Base-by-base conservation (phyloP, 257 asterid genomes). In the Ilex asprella region DNA sequence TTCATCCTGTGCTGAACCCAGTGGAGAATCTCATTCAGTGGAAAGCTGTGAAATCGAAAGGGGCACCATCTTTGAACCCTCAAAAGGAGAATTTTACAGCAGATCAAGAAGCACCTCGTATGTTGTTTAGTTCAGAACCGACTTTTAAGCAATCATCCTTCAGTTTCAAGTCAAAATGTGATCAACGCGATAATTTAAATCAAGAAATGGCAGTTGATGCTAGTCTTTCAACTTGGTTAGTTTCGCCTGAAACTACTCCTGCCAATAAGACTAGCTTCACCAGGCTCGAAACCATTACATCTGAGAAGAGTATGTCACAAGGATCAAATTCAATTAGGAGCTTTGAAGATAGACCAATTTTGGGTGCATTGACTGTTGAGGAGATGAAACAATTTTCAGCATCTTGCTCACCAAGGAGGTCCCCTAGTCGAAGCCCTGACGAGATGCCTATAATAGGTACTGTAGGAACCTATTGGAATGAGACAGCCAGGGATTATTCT, bases 281-380 rank as follows among this genome's bases (percentile, higher is more conserved):
- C 64, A 81, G 80, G 56, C 71, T 52, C 47, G 89, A 86, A 61
- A 51, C 82, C n/a, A 31, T 73, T 64, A 53, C 72, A 47, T 59
- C 81, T 43, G 81, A 35, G 49, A 75, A 56, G 47, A 60, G 75
- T 41, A n/a, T 47, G 46, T 81, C 92, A 52, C 81, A 64, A 59
- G 82, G 87, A 54, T 69, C 86, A 31, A 78, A 59, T 58, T 74
- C 91, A 50, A 68, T 54, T 3, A 79, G 67, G 73, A 83, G 78
- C 77, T 89, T 81, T 41, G 97, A 81, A 51, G 99, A 93, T 69
- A 78, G 99, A 31, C 99, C 99, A 7, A 89, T 93, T 71, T 82
- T 93, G 73, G 99, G 99, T 31, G 99, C 97, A 30, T 60, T 89
- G 79, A 93, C 97, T 2, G 84, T 87, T 50, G 99, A 93, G 44